Evolutionary conservation across 2,329 filamentous ascomycete genomes (phyloP).

Genomic region (Cladorrhinum sp.): DNA sequence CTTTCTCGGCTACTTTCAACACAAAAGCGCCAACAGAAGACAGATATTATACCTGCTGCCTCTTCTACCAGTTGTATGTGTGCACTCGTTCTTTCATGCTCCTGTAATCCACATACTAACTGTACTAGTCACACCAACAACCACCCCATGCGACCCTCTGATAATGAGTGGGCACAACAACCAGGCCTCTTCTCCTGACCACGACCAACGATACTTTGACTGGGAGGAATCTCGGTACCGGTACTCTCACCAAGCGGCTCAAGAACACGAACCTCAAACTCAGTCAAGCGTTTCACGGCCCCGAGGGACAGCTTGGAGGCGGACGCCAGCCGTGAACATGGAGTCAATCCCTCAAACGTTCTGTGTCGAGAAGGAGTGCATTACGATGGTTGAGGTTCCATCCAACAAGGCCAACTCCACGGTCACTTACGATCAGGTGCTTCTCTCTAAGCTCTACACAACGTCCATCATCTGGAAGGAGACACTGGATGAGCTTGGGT

Average conservation of each 20-base stretch:
- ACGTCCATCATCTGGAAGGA: neutral
- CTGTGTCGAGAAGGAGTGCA: neutral
- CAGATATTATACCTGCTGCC: neutral
- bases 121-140: neutral
- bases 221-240: neutral
- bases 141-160: no score
- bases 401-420: neutral
- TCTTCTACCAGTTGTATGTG: neutral
- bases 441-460: neutral
- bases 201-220: neutral
- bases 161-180: neutral
- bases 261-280: neutral
- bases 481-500: neutral
- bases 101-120: neutral
- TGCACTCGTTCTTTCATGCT: neutral
- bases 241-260: neutral
- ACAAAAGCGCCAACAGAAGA: neutral
- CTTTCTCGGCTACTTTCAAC: neutral
- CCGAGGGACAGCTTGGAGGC: neutral
- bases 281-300: neutral
- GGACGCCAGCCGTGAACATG: neutral
- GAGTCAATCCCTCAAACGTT: neutral
- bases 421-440: neutral
- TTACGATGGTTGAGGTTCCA: neutral
- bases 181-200: neutral